These are phyloP conservation scores for Aspergillus sp. DNA, from an alignment of 2,329 filamentous ascomycete genomes.

Conservation along the genomic window DNA sequence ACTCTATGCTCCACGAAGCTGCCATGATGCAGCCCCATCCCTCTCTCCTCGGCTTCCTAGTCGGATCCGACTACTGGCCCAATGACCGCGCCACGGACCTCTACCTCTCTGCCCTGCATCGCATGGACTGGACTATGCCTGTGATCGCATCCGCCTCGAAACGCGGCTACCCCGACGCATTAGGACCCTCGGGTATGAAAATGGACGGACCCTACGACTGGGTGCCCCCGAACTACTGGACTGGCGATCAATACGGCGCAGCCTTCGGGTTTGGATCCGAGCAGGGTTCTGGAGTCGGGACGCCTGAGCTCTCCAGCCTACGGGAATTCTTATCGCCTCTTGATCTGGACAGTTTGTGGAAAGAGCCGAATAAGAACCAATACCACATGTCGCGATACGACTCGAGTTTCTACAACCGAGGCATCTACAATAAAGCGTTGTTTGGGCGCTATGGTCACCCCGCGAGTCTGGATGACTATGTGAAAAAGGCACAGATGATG, in stretches of 20 bases:
- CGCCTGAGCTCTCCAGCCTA: conserved; percentile 57
- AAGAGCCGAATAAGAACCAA: conserved; percentile 49
- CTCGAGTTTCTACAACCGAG: conserved; percentile 56
- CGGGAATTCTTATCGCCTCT: conserved; percentile 51
- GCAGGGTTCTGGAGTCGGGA: conserved; percentile 62
- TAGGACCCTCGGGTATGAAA: conserved; percentile 62
- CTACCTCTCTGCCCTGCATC: conserved; percentile 53
- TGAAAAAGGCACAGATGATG: conserved; percentile 60
- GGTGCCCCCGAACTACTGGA: conserved; percentile 67
- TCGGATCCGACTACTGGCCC: conserved; percentile 66
- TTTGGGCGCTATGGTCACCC: conserved; percentile 54
- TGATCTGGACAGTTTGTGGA: conserved; percentile 60
- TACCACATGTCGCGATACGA: conserved; percentile 62
- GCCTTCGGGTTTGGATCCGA: conserved; percentile 66
- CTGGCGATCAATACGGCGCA: conserved; percentile 53
- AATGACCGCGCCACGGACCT: conserved; percentile 55
- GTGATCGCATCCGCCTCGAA: conserved; percentile 59
- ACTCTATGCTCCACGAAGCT: conserved; percentile 60
- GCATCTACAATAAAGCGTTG: conserved; percentile 59
- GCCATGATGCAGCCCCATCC: conserved; percentile 61
- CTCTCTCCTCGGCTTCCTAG: conserved; percentile 57
- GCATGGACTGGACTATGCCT: conserved; percentile 56
- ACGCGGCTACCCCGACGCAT: conserved; percentile 51
- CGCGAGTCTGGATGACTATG: conserved; percentile 55
- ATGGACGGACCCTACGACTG: conserved; percentile 68